Conservation (phyloP, 2,329 filamentous ascomycete genomes). For the Pseudocercospora crystallina region DNA sequence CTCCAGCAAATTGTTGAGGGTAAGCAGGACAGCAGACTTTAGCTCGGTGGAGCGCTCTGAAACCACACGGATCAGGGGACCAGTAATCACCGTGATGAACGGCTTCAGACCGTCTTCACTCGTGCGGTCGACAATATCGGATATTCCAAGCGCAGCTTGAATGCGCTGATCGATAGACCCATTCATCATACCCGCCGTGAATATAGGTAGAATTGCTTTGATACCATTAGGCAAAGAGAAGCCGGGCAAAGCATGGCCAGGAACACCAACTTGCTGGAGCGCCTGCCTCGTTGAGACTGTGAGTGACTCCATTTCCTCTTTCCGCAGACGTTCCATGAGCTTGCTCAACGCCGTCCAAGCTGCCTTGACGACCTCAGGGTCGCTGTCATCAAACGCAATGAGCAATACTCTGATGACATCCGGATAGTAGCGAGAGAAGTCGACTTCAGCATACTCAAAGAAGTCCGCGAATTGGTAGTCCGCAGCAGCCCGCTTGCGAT, state of each 20-base stretch:
- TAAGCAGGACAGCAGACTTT: constrained; percentile 89
- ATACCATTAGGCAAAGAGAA: constrained; percentile 94
- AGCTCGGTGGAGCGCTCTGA: constrained; percentile 95
- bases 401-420: constrained; percentile 89
- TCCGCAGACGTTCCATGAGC: constrained; percentile 84
- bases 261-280: constrained; percentile 82
- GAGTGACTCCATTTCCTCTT: constrained; percentile 96
- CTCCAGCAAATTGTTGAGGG: constrained; percentile 89
- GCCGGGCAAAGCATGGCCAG: constrained; percentile 79
- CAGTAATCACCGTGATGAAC: constrained; percentile 96
- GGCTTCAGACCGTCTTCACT: constrained; percentile 84
- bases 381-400: constrained; percentile 86
- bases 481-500: constrained; percentile 75
- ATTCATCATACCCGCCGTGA: constrained; percentile 97
- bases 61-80: constrained; percentile 94
- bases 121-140: constrained; percentile 91
- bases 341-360: constrained; percentile 84
- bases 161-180: constrained; percentile 89
- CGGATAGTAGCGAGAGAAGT: constrained; percentile 94
- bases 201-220: constrained; percentile 92
- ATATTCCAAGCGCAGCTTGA: constrained; percentile 87
- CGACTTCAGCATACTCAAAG: constrained; percentile 75
- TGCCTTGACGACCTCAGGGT: constrained; percentile 80
- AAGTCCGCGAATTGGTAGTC: constrained; percentile 81
- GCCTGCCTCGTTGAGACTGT: constrained; percentile 83